Conservation (phyloP, 495 filamentous ascomycete genomes). For the Cercophora newfieldiana region DNA sequence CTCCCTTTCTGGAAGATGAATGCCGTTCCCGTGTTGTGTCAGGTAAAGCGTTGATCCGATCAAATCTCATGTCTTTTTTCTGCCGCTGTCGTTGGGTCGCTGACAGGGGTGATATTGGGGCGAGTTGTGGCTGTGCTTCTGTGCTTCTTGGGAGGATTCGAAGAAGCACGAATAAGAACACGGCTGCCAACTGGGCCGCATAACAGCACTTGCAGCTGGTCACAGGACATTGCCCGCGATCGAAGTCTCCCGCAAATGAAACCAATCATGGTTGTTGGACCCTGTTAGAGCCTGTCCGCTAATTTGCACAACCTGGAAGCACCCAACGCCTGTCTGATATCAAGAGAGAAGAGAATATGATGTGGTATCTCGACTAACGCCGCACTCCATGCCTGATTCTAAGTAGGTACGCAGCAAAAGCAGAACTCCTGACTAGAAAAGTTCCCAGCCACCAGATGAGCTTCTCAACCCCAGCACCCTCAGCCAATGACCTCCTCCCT, state of each 20-base stretch:
- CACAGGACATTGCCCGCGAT: not conserved
- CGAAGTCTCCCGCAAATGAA: not conserved
- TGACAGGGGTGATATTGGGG: not conserved
- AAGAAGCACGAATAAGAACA: not conserved
- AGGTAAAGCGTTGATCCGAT: not conserved
- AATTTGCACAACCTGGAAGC: not conserved
- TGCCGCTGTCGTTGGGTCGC: not conserved
- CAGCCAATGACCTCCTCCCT: constrained; percentile 72
- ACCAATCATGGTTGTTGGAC: not conserved
- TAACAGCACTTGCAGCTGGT: not conserved
- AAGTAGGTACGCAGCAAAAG: not conserved
- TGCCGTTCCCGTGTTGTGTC: not conserved
- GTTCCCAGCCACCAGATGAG: not conserved
- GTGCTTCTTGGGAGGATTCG: not conserved
- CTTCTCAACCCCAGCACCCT: no score
- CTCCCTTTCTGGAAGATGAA: not conserved
- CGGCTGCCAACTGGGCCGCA: not conserved
- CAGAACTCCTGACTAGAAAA: not conserved
- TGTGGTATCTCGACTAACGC: not conserved
- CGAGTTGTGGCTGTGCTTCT: not conserved
- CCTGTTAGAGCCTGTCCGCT: not conserved
- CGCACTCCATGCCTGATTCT: not conserved
- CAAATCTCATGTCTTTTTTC: not conserved
- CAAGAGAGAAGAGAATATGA: not conserved
- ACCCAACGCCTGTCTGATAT: not conserved